phyloP scores from a whole-genome alignment of 2,329 filamentous ascomycete genomes.

The Ceratocystis diversiconidia region DNA sequence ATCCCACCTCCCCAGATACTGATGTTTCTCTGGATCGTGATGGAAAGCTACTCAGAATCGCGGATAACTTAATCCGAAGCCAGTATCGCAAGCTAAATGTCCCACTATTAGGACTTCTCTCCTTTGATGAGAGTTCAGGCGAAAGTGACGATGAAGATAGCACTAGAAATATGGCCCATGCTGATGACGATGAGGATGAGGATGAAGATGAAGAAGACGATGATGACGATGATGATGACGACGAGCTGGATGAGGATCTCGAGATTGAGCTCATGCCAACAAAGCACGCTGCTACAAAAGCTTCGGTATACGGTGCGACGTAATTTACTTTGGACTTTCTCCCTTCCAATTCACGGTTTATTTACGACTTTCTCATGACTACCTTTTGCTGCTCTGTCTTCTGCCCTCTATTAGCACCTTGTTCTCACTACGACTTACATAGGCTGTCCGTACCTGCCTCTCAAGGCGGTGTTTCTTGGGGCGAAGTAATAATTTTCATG shows the following conservation, averaged over 20 bases:
- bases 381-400: not conserved
- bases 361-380: constrained; percentile 1
- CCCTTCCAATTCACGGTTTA: not conserved
- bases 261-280: constrained; percentile 7
- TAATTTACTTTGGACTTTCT: not conserved
- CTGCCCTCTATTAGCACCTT: not conserved
- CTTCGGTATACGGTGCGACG: not conserved
- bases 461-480: not conserved
- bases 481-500: not conserved
- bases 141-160: constrained; percentile 26
- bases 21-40: constrained; percentile 31
- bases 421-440: not conserved
- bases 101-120: constrained; percentile 32
- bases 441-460: not conserved
- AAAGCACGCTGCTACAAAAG: not conserved
- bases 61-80: constrained; percentile 35
- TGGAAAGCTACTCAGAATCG: constrained; percentile 30
- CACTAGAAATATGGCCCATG: constrained; percentile 18
- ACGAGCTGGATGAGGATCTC: constrained; percentile 20
- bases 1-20: constrained; percentile 29
- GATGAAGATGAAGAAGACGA: constrained; percentile 22
- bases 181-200: constrained; percentile 21
- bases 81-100: constrained; percentile 34
- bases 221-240: constrained; percentile 22
- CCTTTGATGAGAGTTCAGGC: constrained; percentile 32